A percentile compares a stretch with the other conserved stretches of the same genome.
phyloP scores from a whole-genome alignment of 2,329 filamentous ascomycete genomes.

The Colletotrichum spaethianum region DNA sequence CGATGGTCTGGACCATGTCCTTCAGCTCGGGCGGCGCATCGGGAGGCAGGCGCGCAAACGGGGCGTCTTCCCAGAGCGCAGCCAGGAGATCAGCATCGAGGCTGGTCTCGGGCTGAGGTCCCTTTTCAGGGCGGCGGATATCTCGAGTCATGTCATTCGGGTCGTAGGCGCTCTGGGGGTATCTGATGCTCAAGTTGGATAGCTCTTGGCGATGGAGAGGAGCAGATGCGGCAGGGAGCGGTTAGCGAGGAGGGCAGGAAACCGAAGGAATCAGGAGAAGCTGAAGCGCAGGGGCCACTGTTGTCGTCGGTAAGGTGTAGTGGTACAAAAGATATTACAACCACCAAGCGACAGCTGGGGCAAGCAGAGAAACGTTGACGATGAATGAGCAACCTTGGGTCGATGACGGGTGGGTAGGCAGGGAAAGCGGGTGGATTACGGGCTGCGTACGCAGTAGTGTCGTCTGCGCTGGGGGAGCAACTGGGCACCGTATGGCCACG shows the following conservation, averaged over 20 bases:
- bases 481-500: constrained; percentile 34
- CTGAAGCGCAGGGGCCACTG: neutral
- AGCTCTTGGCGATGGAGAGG: constrained; percentile 5
- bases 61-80: constrained; percentile 71
- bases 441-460: neutral
- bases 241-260: neutral
- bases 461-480: neutral
- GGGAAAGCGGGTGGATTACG: constrained; percentile 13
- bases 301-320: constrained; percentile 11
- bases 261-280: neutral
- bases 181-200: constrained; percentile 30
- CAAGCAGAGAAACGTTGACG: constrained; percentile 21
- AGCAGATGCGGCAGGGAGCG: constrained; percentile 29
- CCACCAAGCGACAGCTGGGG: constrained; percentile 19
- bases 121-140: constrained; percentile 52
- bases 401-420: constrained; percentile 24
- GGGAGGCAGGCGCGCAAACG: constrained; percentile 70
- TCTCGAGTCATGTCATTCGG: constrained; percentile 66
- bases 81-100: constrained; percentile 65
- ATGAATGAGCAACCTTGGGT: constrained; percentile 13
- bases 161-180: constrained; percentile 31
- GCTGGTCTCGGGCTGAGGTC: constrained; percentile 49
- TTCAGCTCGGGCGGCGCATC: constrained; percentile 73
- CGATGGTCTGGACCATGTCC: constrained; percentile 69
- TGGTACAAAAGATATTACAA: constrained; percentile 31